A percentile compares a stretch with the other conserved stretches of the same genome.
Evolutionary conservation across 2,329 filamentous ascomycete genomes (phyloP).

Genomic region (Exophiala lecanii-corni): DNA sequence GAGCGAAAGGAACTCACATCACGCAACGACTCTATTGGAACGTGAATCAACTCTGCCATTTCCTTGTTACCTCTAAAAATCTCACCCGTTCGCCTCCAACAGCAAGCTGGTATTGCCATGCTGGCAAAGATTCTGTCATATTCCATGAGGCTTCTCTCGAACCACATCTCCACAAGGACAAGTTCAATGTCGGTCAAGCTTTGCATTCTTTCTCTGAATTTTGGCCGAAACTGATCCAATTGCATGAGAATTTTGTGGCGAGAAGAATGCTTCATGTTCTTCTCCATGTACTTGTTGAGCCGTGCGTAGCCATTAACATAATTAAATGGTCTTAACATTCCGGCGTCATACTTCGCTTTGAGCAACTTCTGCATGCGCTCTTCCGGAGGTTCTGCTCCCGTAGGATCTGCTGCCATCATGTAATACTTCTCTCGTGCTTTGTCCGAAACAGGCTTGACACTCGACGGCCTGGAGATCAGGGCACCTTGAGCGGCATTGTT

Average conservation of each 20-base stretch:
- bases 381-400: slow-evolving; percentile 78
- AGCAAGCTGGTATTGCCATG: slow-evolving; percentile 97
- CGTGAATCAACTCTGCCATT: slow-evolving; percentile 94
- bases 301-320: slow-evolving; percentile 95
- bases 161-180: slow-evolving; percentile 98
- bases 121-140: slow-evolving; percentile 98
- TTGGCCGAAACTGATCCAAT: slow-evolving; percentile 86
- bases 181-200: slow-evolving; percentile 89
- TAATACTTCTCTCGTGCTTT: slow-evolving; percentile 79
- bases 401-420: slow-evolving; percentile 91
- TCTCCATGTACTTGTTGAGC: slow-evolving; percentile 85
- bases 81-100: slow-evolving; percentile 93
- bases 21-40: slow-evolving; percentile 82
- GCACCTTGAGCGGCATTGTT: slow-evolving; percentile 39
- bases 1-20: slow-evolving; percentile 60
- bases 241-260: slow-evolving; percentile 90
- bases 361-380: slow-evolving; percentile 93
- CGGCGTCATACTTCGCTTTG: slow-evolving; percentile 92
- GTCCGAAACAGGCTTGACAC: slow-evolving; percentile 58
- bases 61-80: slow-evolving; percentile 97
- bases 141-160: slow-evolving; percentile 92
- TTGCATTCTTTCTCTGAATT: slow-evolving; percentile 93
- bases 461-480: slow-evolving; percentile 57
- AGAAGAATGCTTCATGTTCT: slow-evolving; percentile 73
- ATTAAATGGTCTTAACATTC: slow-evolving; percentile 92